phyloP scores from a whole-genome alignment of 139 green algal species.

The Tetradesmus lagerheimii region DNA sequence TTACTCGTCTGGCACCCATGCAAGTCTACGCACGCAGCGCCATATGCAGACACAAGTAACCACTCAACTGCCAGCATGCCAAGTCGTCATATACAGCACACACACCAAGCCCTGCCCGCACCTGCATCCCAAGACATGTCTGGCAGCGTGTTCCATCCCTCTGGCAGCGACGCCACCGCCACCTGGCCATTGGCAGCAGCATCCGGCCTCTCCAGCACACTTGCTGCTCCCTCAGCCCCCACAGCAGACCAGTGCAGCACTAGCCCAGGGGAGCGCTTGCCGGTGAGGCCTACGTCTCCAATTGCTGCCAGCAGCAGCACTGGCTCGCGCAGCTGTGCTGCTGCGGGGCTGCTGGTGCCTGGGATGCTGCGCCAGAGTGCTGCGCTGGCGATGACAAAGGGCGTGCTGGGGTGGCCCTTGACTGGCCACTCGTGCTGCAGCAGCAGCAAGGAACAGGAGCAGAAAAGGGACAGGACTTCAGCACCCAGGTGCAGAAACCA shows the following conservation, averaged over 20 bases:
- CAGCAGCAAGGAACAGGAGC: background rate
- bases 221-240: background rate
- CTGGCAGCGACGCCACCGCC: background rate
- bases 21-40: too few relatives aligned
- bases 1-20: too few relatives aligned
- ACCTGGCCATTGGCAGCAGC: background rate
- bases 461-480: background rate
- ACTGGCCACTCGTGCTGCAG: slow-evolving; percentile 35
- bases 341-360: background rate
- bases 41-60: background rate
- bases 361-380: slow-evolving; percentile 3
- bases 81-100: background rate
- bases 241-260: slow-evolving; percentile 42
- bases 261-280: background rate
- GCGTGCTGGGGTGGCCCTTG: slow-evolving; percentile 33
- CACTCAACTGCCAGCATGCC: background rate
- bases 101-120: background rate
- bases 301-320: slow-evolving; percentile 43
- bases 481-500: background rate
- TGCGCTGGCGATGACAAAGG: slow-evolving; percentile 32
- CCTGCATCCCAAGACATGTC: slow-evolving; percentile 30
- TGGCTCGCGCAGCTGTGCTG: background rate
- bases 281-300: slow-evolving; percentile 23
- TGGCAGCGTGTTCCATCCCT: slow-evolving; percentile 37
- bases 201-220: background rate